Evolutionary conservation across 768 basidiomycete species (phyloP).

Genomic region (Psilocybe sp.): DNA sequence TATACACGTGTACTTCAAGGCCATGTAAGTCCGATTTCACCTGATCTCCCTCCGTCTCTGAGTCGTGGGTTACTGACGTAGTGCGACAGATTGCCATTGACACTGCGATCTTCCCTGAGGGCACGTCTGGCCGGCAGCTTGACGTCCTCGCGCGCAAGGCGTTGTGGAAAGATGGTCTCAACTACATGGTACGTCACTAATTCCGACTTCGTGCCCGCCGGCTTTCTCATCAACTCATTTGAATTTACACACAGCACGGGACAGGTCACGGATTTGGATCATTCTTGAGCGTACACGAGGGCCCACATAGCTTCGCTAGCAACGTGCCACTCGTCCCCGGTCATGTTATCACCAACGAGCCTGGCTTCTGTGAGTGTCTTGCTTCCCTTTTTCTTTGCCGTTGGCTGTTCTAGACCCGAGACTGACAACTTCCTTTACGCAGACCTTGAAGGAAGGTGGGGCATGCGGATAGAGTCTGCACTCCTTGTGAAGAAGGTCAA

Average conservation of each 20-base stretch:
- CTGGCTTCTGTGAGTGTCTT: slow-evolving; percentile 75
- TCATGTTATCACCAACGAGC: slow-evolving; percentile 92
- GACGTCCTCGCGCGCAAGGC: slow-evolving; percentile 89
- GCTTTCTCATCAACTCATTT: background rate
- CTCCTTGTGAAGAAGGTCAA: slow-evolving; percentile 66
- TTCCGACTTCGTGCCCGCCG: background rate
- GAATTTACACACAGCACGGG: slow-evolving; percentile 61
- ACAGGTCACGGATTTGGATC: slow-evolving; percentile 90
- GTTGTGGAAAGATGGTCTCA: slow-evolving; percentile 83
- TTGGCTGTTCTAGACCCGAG: slow-evolving; percentile 10
- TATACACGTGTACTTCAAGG: slow-evolving; percentile 96
- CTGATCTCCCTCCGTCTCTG: slow-evolving; percentile 10
- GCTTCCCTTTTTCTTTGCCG: slow-evolving; percentile 3
- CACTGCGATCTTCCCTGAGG: slow-evolving; percentile 85
- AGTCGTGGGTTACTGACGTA: slow-evolving; percentile 18
- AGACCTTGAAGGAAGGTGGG: slow-evolving; percentile 81
- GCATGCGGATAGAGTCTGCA: slow-evolving; percentile 90
- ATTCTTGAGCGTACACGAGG: slow-evolving; percentile 84
- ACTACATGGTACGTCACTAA: slow-evolving; percentile 60
- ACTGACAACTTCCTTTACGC: slow-evolving; percentile 11
- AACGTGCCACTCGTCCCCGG: slow-evolving; percentile 74
- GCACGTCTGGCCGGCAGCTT: slow-evolving; percentile 78
- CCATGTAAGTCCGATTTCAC: slow-evolving; percentile 61
- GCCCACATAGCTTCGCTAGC: slow-evolving; percentile 75
- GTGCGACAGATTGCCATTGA: slow-evolving; percentile 80